Conservation (phyloP, 345 rosid species). For the Gossypioides kirkii region DNA sequence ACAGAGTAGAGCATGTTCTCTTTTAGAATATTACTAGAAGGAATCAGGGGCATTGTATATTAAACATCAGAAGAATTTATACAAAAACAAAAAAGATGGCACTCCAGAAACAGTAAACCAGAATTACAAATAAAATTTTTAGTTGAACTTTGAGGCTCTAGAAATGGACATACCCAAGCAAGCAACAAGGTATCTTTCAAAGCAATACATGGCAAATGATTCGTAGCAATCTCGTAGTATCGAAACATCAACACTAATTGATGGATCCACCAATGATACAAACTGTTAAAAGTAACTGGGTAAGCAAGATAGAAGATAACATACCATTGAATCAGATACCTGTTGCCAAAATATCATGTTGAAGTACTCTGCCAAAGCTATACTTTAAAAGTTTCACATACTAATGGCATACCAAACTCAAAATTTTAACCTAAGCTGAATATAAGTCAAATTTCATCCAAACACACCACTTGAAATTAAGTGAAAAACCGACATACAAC, state of each 20-base stretch:
- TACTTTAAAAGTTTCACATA: not conserved
- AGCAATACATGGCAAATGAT: constrained; percentile 99
- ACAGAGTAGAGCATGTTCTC: not conserved
- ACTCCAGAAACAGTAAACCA: not conserved
- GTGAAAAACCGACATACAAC: not conserved
- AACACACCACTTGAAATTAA: not conserved
- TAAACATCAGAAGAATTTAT: not conserved
- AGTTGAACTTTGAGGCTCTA: not conserved
- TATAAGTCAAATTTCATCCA: not conserved
- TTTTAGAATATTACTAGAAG: not conserved
- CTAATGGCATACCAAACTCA: not conserved
- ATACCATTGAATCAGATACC: not conserved
- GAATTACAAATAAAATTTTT: not conserved
- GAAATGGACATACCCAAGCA: constrained; percentile 71
- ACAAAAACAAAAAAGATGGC: constrained; percentile 1
- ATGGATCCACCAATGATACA: constrained; percentile 81
- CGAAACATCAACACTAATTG: constrained; percentile 81
- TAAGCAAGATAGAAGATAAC: constrained; percentile 6
- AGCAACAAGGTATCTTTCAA: constrained; percentile 96
- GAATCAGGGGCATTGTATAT: not conserved
- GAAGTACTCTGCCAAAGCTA: not conserved
- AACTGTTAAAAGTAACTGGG: constrained; percentile 43
- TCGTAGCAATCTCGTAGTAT: constrained; percentile 94
- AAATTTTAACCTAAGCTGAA: not conserved
- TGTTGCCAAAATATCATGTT: not conserved